Base-by-base conservation (phyloP, 2,329 filamentous ascomycete genomes). In the Ceratocystis huliohia region DNA sequence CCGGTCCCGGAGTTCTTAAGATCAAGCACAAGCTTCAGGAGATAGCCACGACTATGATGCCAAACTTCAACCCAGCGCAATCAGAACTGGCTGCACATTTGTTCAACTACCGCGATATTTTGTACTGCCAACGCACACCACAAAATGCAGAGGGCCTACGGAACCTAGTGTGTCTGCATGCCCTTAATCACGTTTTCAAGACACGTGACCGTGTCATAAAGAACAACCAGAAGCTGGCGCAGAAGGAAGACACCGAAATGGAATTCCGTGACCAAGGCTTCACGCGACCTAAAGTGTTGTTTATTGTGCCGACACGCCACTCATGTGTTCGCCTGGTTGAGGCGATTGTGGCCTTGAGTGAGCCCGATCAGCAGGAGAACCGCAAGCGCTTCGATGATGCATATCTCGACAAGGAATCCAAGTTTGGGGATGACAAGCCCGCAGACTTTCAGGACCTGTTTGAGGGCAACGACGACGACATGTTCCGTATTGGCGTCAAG, bases 401-500 rank as follows among this genome's bases (percentile, higher is more conserved):
- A 1, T 99, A 92, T 75, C 81, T 86, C 5, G 83, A 87, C 33
- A 83, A 88, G 25, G 82, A 86, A 68, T 68, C 72, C 56, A 84
- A 83, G 48, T 87, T 91, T 70, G 84, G 86, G 30, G 79, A 83
- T 7, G 85, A 89, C 73, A 90, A 91, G 73, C 88, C 94, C 0
- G 87, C 87, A 2, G 94, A 97, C 74, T 97, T 96, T 76, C 81
- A 83, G 28, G 89, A 96, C 66, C 81, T 97, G 0, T 99, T 99
- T 73, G 87, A 87, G 69, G 94, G 94, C 68, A 97, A 96, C 73
- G 91, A 96, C 74, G 94, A 97, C 74, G 94, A 99, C 76, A 94
- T 95, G 83, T 99, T 97, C 78, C 86, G 93, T 2, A 79, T 97
- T 1, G 94, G 93, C n/a, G 76, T 99, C 73, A 99, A 97, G 76